These are phyloP conservation scores for Epichloe baconii DNA, from an alignment of 2,329 filamentous ascomycete genomes.

Conservation along the genomic window DNA sequence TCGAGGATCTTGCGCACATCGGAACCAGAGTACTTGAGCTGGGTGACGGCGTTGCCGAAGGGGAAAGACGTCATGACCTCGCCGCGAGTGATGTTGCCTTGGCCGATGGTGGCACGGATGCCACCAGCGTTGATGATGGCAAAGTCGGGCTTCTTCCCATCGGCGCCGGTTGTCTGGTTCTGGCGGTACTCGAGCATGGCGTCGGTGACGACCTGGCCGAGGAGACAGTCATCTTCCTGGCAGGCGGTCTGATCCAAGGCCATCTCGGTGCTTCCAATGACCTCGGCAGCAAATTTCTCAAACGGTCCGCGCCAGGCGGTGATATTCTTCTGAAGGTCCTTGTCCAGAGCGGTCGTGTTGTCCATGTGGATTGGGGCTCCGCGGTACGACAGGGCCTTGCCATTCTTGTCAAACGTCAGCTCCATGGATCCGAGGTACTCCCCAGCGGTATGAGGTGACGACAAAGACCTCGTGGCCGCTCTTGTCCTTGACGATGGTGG, in stretches of 20 bases:
- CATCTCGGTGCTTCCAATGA: slow-evolving; percentile 26
- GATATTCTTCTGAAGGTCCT: slow-evolving; percentile 43
- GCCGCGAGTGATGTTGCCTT: slow-evolving; percentile 47
- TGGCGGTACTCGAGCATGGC: slow-evolving; percentile 49
- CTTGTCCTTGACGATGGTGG: slow-evolving; percentile 47
- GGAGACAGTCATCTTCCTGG: slow-evolving; percentile 42
- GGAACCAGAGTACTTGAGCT: slow-evolving; percentile 38
- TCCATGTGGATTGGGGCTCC: slow-evolving; percentile 52
- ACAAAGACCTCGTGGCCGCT: slow-evolving; percentile 55
- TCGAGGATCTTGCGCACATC: slow-evolving; percentile 45
- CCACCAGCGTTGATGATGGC: slow-evolving; percentile 52
- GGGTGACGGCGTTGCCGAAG: slow-evolving; percentile 51
- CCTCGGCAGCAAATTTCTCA: slow-evolving; percentile 41
- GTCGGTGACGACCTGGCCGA: slow-evolving; percentile 42
- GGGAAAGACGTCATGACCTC: slow-evolving; percentile 52
- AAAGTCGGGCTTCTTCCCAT: slow-evolving; percentile 29
- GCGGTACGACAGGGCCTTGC: slow-evolving; percentile 48
- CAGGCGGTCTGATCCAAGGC: slow-evolving; percentile 47
- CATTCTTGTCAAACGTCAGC: slow-evolving; percentile 46
- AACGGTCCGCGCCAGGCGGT: slow-evolving; percentile 47
- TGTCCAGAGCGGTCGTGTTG: slow-evolving; percentile 45
- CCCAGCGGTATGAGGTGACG: slow-evolving; percentile 56
- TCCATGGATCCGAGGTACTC: slow-evolving; percentile 57
- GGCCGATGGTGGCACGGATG: slow-evolving; percentile 49
- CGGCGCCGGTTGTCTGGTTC: slow-evolving; percentile 28